Evolutionary conservation across 169 alveolate species (phyloP).

Genomic region (Plasmodium gonderi): DNA sequence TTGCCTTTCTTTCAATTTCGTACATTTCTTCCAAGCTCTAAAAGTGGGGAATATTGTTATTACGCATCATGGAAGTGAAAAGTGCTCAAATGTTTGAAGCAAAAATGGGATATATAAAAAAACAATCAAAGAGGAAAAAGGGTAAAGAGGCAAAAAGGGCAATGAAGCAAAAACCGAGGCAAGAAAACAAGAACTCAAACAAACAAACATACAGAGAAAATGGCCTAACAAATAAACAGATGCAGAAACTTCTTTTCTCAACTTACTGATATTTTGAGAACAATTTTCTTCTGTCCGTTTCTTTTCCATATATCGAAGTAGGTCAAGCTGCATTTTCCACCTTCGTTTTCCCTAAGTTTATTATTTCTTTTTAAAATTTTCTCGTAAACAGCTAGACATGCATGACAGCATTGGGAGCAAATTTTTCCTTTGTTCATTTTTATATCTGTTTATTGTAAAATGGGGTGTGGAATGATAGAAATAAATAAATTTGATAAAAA

Average conservation of each 20-base stretch:
- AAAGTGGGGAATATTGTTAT: no score
- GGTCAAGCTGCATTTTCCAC: conserved; percentile 11
- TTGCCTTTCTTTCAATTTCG: conserved; percentile 84
- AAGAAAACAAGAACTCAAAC: background rate
- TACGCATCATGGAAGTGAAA: background rate
- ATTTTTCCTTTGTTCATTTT: conserved; percentile 95
- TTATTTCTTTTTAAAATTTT: conserved; percentile 68
- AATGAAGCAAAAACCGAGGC: background rate
- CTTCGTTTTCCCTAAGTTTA: background rate
- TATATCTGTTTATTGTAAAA: conserved; percentile 79
- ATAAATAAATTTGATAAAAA: background rate
- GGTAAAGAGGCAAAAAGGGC: background rate
- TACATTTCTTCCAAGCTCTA: conserved; percentile 84
- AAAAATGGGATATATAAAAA: background rate
- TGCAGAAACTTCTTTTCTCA: background rate
- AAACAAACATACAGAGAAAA: no score
- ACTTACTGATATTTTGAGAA: conserved; percentile 79
- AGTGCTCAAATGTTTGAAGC: background rate
- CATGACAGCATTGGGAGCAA: conserved; percentile 96
- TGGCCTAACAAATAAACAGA: background rate
- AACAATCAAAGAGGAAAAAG: background rate
- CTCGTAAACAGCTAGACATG: conserved; percentile 76
- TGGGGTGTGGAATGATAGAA: background rate
- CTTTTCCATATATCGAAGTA: conserved; percentile 76
- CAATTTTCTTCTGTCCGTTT: conserved; percentile 85